Percentiles rank a stretch among this genome's conserved stretches.
These are phyloP conservation scores for Gilbertella persicaria DNA, from an alignment of 371 early-diverging fungal genomes.

Conservation along the genomic window DNA sequence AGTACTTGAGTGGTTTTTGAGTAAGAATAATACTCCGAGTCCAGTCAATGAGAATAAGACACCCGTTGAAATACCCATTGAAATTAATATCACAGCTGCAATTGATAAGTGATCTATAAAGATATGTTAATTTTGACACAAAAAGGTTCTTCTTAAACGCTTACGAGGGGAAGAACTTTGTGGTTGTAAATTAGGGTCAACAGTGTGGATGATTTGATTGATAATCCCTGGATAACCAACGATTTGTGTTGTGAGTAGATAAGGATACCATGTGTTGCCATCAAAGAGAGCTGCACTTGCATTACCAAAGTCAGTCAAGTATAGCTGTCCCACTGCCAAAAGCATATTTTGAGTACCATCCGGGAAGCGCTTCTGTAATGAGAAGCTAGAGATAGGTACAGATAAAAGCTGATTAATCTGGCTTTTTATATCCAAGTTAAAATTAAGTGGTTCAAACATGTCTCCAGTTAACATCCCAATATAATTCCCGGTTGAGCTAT, in stretches of 20 bases:
- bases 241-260: conserved; percentile 44
- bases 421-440: conserved; percentile 1
- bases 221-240: conserved; percentile 35
- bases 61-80: conserved; percentile 74
- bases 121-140: neutral
- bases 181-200: conserved; percentile 26
- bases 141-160: neutral
- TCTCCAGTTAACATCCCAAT: no score
- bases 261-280: conserved; percentile 64
- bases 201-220: conserved; percentile 27
- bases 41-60: conserved; percentile 65
- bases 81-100: conserved; percentile 70
- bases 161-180: conserved; percentile 27
- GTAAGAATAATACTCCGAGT: conserved; percentile 37
- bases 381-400: conserved; percentile 27
- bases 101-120: conserved; percentile 42
- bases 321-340: conserved; percentile 53
- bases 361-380: conserved; percentile 26
- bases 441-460: no score
- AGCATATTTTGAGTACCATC: conserved; percentile 34
- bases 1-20: conserved; percentile 17
- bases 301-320: conserved; percentile 43
- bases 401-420: conserved; percentile 31
- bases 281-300: conserved; percentile 67
- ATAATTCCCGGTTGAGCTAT: no score